A percentile compares a stretch with the other conserved stretches of the same genome.
Conservation (phyloP, 2,329 filamentous ascomycete species). For the Xylariomycetidae sp. region DNA sequence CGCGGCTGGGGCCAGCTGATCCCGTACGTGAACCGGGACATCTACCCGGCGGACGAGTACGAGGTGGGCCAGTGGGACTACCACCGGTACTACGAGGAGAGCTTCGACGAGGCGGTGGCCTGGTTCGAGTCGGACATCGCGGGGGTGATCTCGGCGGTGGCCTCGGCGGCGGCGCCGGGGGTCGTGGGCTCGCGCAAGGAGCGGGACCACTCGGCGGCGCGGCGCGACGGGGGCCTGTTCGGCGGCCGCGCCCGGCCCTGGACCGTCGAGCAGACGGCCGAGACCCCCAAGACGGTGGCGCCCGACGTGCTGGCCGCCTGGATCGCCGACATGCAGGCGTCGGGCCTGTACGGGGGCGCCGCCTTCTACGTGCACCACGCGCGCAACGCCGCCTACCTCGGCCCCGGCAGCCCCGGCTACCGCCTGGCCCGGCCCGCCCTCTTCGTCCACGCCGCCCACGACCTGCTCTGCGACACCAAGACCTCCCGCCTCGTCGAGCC, state of each 20-base stretch:
- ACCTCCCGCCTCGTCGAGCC: constrained; percentile 28
- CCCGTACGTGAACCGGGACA: constrained; percentile 33
- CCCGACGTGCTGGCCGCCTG: constrained; percentile 15
- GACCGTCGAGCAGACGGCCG: neutral
- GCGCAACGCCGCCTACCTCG: constrained; percentile 34
- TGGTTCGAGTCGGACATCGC: constrained; percentile 14
- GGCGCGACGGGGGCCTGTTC: constrained; percentile 12
- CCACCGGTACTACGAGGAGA: constrained; percentile 21
- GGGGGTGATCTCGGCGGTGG: constrained; percentile 10
- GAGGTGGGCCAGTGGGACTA: constrained; percentile 30
- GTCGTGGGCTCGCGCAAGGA: constrained; percentile 26
- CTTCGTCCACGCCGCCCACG: constrained; percentile 32
- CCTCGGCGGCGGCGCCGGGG: constrained; percentile 3
- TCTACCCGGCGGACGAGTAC: constrained; percentile 40
- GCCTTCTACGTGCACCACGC: constrained; percentile 37
- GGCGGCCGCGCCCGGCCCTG: constrained; percentile 3
- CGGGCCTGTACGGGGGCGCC: constrained; percentile 28
- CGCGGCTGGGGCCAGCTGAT: constrained; percentile 32
- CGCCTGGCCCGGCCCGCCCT: constrained; percentile 26
- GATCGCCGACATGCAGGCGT: constrained; percentile 30
- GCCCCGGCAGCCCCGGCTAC: constrained; percentile 20
- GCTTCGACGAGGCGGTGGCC: constrained; percentile 16
- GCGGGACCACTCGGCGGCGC: constrained; percentile 17
- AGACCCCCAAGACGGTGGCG: constrained; percentile 3
- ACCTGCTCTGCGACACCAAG: constrained; percentile 31